Percentiles rank a stretch among this genome's conserved stretches.
Evolutionary conservation across 306 rosid genomes (phyloP).

Genomic region (Fragaria iinumae): DNA sequence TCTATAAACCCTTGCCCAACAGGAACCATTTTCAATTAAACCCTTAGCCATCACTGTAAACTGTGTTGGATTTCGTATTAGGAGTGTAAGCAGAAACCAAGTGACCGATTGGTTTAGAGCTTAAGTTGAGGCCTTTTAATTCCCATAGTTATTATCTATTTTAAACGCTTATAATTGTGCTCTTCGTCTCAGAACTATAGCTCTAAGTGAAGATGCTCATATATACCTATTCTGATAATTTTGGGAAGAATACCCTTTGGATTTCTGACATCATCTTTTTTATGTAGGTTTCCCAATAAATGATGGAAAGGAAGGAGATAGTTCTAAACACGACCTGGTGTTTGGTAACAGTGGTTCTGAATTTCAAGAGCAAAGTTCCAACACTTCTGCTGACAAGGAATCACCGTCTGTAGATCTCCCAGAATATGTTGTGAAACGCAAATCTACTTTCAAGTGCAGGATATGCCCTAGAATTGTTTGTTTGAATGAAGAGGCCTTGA

Average conservation of each 20-base stretch:
- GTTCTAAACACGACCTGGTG: constrained; percentile 26
- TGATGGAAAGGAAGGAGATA: constrained; percentile 39
- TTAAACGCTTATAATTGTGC: too few relatives aligned
- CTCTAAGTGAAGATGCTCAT: too few relatives aligned
- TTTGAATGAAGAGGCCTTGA: constrained; percentile 71
- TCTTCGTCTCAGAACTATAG: too few relatives aligned
- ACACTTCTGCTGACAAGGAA: constrained; percentile 28
- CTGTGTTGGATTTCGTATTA: too few relatives aligned
- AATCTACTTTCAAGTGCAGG: constrained; percentile 86
- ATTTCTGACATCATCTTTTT: constrained; percentile 18
- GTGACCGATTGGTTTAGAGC: too few relatives aligned
- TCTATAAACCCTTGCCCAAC: too few relatives aligned
- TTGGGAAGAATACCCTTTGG: background rate
- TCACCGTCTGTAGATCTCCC: constrained; percentile 35
- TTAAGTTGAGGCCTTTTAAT: too few relatives aligned
- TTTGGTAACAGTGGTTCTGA: constrained; percentile 34
- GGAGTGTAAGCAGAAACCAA: too few relatives aligned
- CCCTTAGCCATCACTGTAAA: too few relatives aligned
- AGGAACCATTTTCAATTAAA: too few relatives aligned
- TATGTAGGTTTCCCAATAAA: constrained; percentile 41
- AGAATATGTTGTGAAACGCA: constrained; percentile 51
- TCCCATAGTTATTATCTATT: too few relatives aligned
- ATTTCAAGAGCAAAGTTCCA: constrained; percentile 29
- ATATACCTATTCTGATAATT: background rate
- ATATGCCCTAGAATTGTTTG: constrained; percentile 84